Evolutionary conservation across 2,329 filamentous ascomycete genomes (phyloP), one percentile per base, ranked within the genome.

Genomic region (Colletotrichum higginsianum): DNA sequence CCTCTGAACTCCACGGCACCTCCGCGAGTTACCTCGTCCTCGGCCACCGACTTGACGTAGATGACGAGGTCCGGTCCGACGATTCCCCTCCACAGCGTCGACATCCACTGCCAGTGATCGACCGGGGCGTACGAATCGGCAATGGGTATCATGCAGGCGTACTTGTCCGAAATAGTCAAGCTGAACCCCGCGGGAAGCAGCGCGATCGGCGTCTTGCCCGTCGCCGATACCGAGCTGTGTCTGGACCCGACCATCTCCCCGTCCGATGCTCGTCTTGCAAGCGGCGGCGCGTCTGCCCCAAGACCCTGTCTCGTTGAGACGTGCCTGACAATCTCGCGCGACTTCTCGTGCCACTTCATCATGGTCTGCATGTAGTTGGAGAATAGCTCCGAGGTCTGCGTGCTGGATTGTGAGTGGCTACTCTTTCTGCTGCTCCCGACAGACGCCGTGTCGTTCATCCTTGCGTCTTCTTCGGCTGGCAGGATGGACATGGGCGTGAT

Each of bases 101-200:
- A 96, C 86, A 96, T 94, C 96, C 96, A 98, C 81, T 97, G 93
- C 95, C 96, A 98, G 83, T 98, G 96, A 77, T 97, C 95, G n/a
- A 93, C 88, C 0, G 93, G 91, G 18, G 90, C 89, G 80, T 97
- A 98, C 8, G 88, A 86, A 78, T 97, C 95, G 21, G 87, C 84
- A 75, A 97, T 94, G 1, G 93, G 92, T 53, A 95, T 90, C 16
- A 87, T 85, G 66, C 89, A 90, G 1, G 95, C 93, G 79, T 92
- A 96, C 58, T 87, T 85, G 79, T 98, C 93, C 1, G 94, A 92
- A 0, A 92, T 88, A 15, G 92, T 93, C 50, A 98, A 89, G 73
- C 94, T 94, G 81, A 94, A 98, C 26, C 93, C 90, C n/a, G 82
- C 89, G 0, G 92, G 91, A 38, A 98, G 86, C 23, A 98, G 84